Evolutionary conservation across 1,284 basidiomycete species (phyloP).

Genomic region (Sanguinoderma infundibulare): DNA sequence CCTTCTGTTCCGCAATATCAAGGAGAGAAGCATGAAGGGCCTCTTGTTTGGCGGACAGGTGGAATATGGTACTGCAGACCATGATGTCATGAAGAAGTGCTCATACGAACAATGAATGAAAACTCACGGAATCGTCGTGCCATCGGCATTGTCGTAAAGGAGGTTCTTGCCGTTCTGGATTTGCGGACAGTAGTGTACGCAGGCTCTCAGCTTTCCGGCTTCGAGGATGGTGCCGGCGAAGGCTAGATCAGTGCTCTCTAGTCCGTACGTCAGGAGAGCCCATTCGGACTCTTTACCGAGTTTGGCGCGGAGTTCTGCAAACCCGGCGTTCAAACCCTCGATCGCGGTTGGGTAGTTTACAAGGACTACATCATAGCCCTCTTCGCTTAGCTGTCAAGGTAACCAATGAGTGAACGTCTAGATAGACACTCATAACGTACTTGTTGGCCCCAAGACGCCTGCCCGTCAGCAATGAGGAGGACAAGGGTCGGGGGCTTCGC

Average conservation of each 20-base stretch:
- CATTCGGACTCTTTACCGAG: constrained; percentile 28
- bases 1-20: constrained; percentile 31
- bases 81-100: neutral
- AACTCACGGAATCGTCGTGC: constrained; percentile 37
- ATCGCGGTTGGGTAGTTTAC: constrained; percentile 33
- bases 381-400: constrained; percentile 44
- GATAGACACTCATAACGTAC: constrained; percentile 22
- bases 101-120: neutral
- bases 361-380: constrained; percentile 47
- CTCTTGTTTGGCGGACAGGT: constrained; percentile 46
- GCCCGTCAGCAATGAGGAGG: constrained; percentile 33
- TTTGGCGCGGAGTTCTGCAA: constrained; percentile 18
- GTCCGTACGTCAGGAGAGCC: constrained; percentile 46
- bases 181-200: constrained; percentile 43
- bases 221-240: constrained; percentile 26
- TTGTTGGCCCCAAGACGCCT: constrained; percentile 45
- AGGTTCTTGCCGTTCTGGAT: constrained; percentile 33
- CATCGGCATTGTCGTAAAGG: constrained; percentile 32
- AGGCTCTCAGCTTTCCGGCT: constrained; percentile 35
- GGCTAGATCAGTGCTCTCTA: constrained; percentile 32
- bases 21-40: constrained; percentile 40
- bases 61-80: constrained; percentile 39
- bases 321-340: constrained; percentile 23
- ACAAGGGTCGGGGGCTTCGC: constrained; percentile 34
- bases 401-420: constrained; percentile 1